A percentile compares a stretch with the other conserved stretches of the same genome.
Conservation (phyloP, 2,329 filamentous ascomycete species). For the Talaromyces atroroseus region DNA sequence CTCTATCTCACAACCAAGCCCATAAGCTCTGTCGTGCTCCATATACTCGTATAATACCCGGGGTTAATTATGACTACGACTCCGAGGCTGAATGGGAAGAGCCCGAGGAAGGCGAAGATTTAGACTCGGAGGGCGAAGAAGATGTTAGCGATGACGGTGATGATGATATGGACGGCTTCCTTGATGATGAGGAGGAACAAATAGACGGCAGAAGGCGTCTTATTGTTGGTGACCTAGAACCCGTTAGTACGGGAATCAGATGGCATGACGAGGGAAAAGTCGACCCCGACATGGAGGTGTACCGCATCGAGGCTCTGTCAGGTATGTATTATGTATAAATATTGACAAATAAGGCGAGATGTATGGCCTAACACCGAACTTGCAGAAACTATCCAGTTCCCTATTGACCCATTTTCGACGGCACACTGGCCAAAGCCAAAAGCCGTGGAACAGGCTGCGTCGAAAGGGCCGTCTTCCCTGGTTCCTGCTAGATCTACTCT, state of each 20-base stretch:
- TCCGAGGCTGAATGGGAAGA: constrained; percentile 63
- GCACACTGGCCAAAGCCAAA: constrained; percentile 63
- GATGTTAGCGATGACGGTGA: constrained; percentile 60
- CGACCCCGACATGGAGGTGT: constrained; percentile 50
- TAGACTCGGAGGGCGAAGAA: constrained; percentile 60
- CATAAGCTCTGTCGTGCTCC: constrained; percentile 51
- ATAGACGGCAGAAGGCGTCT: constrained; percentile 52
- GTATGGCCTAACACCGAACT: neutral
- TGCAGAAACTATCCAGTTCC: constrained; percentile 42
- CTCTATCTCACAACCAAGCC: constrained; percentile 35
- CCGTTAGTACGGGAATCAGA: constrained; percentile 72
- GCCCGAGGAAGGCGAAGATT: constrained; percentile 66
- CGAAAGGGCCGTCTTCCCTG: constrained; percentile 11
- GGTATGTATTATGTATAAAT: constrained; percentile 43
- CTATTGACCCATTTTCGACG: constrained; percentile 81
- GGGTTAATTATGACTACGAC: constrained; percentile 61
- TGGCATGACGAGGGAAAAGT: constrained; percentile 60
- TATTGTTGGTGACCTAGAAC: constrained; percentile 64
- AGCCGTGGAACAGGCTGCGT: constrained; percentile 19
- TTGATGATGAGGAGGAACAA: constrained; percentile 73
- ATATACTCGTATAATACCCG: constrained; percentile 45
- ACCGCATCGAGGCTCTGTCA: constrained; percentile 69
- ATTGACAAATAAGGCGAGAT: neutral
- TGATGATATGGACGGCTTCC: constrained; percentile 81
- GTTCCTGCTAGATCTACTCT: constrained; percentile 15